Base-by-base conservation (phyloP, 2,329 filamentous ascomycete genomes). In the Alternaria dauci region DNA sequence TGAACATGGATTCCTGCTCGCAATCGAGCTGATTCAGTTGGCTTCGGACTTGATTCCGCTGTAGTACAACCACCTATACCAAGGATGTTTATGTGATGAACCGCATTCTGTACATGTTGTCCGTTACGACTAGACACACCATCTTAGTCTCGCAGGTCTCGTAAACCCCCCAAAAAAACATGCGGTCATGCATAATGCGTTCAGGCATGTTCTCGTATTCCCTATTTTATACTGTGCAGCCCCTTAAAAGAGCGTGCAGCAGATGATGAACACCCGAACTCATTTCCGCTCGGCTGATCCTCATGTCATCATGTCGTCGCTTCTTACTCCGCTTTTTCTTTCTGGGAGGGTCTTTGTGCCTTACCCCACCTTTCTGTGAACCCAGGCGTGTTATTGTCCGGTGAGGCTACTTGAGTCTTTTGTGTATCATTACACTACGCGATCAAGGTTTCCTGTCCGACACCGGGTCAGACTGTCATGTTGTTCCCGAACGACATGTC, bases 331-430 rank as follows among this genome's bases (percentile, higher is more conserved):
- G 46, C 32, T 39, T 46, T 32, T 34, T 25, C 3, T 18, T 5
- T 20, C 9, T 23, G 20, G 20, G 20, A 23, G 20, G 20, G 59
- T 30, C 53, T 47, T 34, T n/a, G 28, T 48, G 44, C 28, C 59
- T 60, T 68, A 71, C 68, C 69, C 71, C 71, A 72, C 70, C 71
- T 59, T 70, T 59, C 11, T 69, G 47, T 63, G 51, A 36, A 65
- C 43, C 55, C 42, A 32, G 47, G 54, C 50, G 58, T 63, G 61
- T 65, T 46, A 65, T 55, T 52, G 47, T 60, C 63, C 68, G 67
- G 68, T 70, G 68, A 71, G 61, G 63, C 64, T 65, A 43, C 36
- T 60, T 56, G 43, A 14, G n/a, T 46, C 55, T 32, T 28, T 20
- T 23, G 50, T 42, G 39, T 38, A 26, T 18, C 28, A 12, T 4